Conservation (phyloP, 495 filamentous ascomycete species). For the Bacidia rubella region DNA sequence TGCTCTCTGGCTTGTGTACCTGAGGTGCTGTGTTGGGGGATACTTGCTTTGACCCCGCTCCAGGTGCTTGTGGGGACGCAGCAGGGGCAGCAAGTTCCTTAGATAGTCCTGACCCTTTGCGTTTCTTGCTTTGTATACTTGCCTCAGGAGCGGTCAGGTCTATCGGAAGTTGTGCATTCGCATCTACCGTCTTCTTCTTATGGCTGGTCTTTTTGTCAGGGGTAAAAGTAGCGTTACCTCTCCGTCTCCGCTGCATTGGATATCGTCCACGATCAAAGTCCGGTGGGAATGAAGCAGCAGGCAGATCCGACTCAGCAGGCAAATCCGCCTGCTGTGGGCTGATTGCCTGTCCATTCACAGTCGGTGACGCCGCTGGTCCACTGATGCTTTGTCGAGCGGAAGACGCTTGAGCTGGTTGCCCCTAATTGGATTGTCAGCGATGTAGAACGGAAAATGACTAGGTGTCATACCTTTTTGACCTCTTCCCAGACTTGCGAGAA, state of each 20-base stretch:
- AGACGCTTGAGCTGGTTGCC: constrained; percentile 6
- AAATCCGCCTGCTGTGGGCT: constrained; percentile 1
- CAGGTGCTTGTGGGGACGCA: neutral
- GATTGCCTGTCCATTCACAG: constrained; percentile 8
- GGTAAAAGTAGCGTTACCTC: constrained; percentile 3
- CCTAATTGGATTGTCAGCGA: constrained; percentile 2
- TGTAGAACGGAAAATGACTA: neutral
- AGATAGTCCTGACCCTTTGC: neutral
- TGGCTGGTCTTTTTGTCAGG: neutral
- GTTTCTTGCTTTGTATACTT: neutral
- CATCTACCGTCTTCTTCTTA: constrained; percentile 2
- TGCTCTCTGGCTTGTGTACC: no score
- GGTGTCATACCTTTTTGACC: constrained; percentile 20
- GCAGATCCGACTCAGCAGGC: constrained; percentile 13
- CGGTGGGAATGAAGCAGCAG: constrained; percentile 8
- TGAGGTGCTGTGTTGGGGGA: no score
- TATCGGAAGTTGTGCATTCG: neutral
- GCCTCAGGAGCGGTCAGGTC: neutral
- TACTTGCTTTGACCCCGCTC: neutral
- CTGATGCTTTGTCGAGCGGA: constrained; percentile 5
- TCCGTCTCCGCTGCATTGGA: constrained; percentile 16
- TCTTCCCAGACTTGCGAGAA: constrained; percentile 25
- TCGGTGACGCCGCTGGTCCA: constrained; percentile 5
- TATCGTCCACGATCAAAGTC: constrained; percentile 19
- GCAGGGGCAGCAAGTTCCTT: neutral